These are phyloP conservation scores for Tolypocladium tropicale DNA, from an alignment of 2,329 filamentous ascomycete genomes.

Conservation along the genomic window DNA sequence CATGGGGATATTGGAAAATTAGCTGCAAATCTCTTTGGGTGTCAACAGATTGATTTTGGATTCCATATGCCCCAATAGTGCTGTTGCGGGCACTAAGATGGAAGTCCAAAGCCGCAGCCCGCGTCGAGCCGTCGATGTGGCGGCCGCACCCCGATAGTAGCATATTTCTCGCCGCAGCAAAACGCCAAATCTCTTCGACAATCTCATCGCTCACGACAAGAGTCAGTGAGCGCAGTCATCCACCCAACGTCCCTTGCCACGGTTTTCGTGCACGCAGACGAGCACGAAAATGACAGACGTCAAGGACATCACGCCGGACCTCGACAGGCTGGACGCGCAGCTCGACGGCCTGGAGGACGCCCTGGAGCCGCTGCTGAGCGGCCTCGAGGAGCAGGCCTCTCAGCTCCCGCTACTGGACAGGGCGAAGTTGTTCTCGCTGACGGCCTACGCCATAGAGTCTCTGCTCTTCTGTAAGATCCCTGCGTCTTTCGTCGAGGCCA, in stretches of 20 bases:
- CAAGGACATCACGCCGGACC: slow-evolving; percentile 51
- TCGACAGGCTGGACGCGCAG: slow-evolving; percentile 66
- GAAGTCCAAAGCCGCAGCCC: too few species aligned
- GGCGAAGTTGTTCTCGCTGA: slow-evolving; percentile 84
- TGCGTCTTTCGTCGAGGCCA: not conserved
- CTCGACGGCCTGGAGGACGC: slow-evolving; percentile 69
- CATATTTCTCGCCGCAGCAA: not conserved
- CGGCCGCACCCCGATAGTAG: not conserved
- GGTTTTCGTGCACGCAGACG: not conserved
- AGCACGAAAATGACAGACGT: slow-evolving; percentile 26
- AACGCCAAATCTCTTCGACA: not conserved
- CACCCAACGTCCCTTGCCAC: too few species aligned
- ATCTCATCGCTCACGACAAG: not conserved
- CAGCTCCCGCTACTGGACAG: slow-evolving; percentile 88
- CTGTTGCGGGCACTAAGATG: not conserved
- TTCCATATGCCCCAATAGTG: too few species aligned
- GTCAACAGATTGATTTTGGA: too few species aligned
- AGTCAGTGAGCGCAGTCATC: not conserved
- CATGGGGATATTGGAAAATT: too few species aligned
- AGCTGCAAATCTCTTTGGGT: too few species aligned
- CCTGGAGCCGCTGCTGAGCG: slow-evolving; percentile 62
- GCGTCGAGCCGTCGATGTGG: not conserved
- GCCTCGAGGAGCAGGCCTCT: slow-evolving; percentile 57
- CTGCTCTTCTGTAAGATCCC: slow-evolving; percentile 64
- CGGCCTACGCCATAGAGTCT: slow-evolving; percentile 83